phyloP scores from a whole-genome alignment of 2,329 filamentous ascomycete genomes.

The Apiospora arundinis region DNA sequence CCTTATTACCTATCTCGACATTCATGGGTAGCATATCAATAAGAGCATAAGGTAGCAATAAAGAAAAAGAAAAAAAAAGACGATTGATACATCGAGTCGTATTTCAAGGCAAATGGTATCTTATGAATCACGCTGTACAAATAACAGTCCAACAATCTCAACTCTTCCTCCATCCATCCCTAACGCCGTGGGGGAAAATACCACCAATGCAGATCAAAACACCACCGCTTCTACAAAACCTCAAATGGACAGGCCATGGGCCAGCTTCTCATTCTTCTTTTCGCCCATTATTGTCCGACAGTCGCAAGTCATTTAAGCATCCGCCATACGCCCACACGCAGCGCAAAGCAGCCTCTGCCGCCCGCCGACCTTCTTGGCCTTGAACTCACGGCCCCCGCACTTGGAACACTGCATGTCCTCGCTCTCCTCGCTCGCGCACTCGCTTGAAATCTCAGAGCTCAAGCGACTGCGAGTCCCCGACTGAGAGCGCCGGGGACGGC shows the following conservation, averaged over 20 bases:
- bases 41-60: too few species aligned
- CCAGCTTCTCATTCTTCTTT: neutral
- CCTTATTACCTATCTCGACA: too few species aligned
- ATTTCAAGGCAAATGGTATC: conserved; percentile 17
- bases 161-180: neutral
- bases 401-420: conserved; percentile 60
- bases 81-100: neutral
- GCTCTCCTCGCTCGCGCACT: conserved; percentile 50
- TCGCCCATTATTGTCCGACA: neutral
- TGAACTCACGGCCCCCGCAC: conserved; percentile 69
- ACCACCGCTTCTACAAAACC: neutral
- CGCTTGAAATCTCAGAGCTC: conserved; percentile 38
- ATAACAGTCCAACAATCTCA: neutral
- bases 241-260: neutral
- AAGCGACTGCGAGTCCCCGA: conserved; percentile 15
- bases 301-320: conserved; percentile 35
- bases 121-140: conserved; percentile 7
- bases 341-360: conserved; percentile 67
- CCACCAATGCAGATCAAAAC: neutral
- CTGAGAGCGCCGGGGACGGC: conserved; percentile 19
- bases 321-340: conserved; percentile 51
- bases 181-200: neutral
- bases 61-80: too few species aligned
- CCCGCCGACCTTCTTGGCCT: conserved; percentile 60
- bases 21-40: neutral